Evolutionary conservation across 352 stramenopile genomes (phyloP), one percentile per base, ranked within the genome.

Genomic region (Halophytophthora polymorphica): DNA sequence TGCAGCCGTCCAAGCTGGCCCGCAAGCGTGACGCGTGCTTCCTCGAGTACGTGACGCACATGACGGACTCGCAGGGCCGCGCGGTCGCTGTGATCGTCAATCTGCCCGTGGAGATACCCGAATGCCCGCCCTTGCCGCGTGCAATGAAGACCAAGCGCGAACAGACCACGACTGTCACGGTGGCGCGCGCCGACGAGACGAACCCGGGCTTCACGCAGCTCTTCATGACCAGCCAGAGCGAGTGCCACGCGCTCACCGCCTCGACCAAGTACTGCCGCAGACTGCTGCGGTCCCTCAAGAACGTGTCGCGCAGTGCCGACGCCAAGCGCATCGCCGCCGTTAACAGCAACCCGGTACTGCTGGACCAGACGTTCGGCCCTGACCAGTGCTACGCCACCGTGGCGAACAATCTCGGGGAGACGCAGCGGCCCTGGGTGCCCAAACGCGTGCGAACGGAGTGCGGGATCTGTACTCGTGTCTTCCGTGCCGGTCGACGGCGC

Each of bases 1-100:
- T 90, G 42, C 71, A 77, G 39, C 69, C 74, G 18, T 80, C 75
- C 18, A 29, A 76, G 46, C 67, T 90, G 46, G 70, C 66, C 11
- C 69, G 69, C 31, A 90, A 88, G 61, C 68, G 77, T 21, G 77
- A 93, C 64, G 72, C 86, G 45, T 85, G 73, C 47, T 89, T 81
- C 49, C 55, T 93, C 35, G 83, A 93, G 50, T 90, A 88, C 61
- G 71, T 89, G 47, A 68, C 66, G 37, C 77, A 75, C 54, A 77
- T 43, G 45, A 78, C 69, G 17, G 83, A 93, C 45, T 42, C 65
- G 2, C 66, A 71, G 17, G 74, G 66, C 8, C 79, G 78, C 35
- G 73, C 86, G 21, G 65, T 81, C 12, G 80, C 69, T 14, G 62
- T 92, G 11, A 81, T 81, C 18, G 77, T 90, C 8, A 73, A 68